phyloP scores from a whole-genome alignment of 1,139 yeast species.

The Kazachstania sp. region DNA sequence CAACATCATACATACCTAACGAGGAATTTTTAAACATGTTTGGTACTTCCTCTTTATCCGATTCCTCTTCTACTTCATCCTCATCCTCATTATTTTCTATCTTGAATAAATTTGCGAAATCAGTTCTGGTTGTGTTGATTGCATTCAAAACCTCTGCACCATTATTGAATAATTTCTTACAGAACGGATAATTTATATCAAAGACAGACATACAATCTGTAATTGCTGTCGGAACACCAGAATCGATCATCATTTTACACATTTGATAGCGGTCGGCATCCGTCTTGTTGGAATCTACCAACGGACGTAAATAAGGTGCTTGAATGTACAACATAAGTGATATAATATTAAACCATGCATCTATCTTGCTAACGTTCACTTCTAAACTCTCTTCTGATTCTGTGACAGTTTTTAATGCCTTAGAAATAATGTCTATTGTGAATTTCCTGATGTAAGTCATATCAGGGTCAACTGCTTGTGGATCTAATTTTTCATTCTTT shows the following conservation, averaged over 20 bases:
- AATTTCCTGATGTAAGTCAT: constrained; percentile 66
- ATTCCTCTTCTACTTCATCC: constrained; percentile 54
- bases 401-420: constrained; percentile 32
- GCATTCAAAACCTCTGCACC: constrained; percentile 54
- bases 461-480: constrained; percentile 54
- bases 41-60: constrained; percentile 65
- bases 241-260: constrained; percentile 57
- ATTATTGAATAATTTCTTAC: constrained; percentile 49
- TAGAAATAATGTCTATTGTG: constrained; percentile 61
- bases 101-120: constrained; percentile 49
- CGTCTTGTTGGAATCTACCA: constrained; percentile 43
- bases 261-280: constrained; percentile 52
- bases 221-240: constrained; percentile 50
- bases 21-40: constrained; percentile 83
- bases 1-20: constrained; percentile 86
- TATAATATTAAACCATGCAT: constrained; percentile 28
- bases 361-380: constrained; percentile 23
- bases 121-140: constrained; percentile 54
- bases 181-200: constrained; percentile 64
- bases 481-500: constrained; percentile 36
- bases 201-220: constrained; percentile 52
- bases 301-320: constrained; percentile 55
- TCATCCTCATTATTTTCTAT: constrained; percentile 53
- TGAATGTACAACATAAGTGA: constrained; percentile 35
- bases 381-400: constrained; percentile 23